Percentiles rank a stretch among this genome's conserved stretches.
phyloP scores from a whole-genome alignment of 306 rosid genomes.

The Parietaria judaica region DNA sequence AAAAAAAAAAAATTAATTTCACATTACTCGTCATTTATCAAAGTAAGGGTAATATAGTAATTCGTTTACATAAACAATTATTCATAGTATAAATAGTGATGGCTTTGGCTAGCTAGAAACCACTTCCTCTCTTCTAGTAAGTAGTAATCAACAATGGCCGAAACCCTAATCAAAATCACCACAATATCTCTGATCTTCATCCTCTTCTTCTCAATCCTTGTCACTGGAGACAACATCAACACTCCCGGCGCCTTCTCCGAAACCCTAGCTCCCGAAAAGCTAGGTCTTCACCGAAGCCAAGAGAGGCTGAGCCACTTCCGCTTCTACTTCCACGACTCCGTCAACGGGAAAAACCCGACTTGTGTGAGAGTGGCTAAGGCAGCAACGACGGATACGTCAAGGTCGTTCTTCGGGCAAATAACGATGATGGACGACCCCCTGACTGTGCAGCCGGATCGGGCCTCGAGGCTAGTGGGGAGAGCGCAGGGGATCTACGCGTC shows the following conservation, averaged over 20 bases:
- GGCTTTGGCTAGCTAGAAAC: too few relatives aligned
- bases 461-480: slow-evolving; percentile 5
- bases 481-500: slow-evolving; percentile 7
- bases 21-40: too few relatives aligned
- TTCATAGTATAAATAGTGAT: too few relatives aligned
- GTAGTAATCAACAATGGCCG: too few relatives aligned
- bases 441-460: slow-evolving; percentile 4
- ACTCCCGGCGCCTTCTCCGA: slow-evolving; percentile 6
- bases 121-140: too few relatives aligned
- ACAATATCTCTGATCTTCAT: not conserved
- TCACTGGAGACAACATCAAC: not conserved
- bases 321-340: slow-evolving; percentile 40
- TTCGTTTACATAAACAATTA: too few relatives aligned
- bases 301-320: slow-evolving; percentile 38
- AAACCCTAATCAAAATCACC: too few relatives aligned
- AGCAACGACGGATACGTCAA: not conserved
- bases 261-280: slow-evolving; percentile 10
- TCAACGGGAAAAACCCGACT: slow-evolving; percentile 32
- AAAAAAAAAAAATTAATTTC: too few relatives aligned
- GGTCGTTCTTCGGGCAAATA: not conserved
- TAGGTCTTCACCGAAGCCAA: slow-evolving; percentile 4
- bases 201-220: not conserved
- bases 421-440: slow-evolving; percentile 12
- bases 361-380: slow-evolving; percentile 19
- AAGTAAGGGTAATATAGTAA: too few relatives aligned